Conservation (phyloP, 257 asterid genomes). For the Nicotiana benthamiana region DNA sequence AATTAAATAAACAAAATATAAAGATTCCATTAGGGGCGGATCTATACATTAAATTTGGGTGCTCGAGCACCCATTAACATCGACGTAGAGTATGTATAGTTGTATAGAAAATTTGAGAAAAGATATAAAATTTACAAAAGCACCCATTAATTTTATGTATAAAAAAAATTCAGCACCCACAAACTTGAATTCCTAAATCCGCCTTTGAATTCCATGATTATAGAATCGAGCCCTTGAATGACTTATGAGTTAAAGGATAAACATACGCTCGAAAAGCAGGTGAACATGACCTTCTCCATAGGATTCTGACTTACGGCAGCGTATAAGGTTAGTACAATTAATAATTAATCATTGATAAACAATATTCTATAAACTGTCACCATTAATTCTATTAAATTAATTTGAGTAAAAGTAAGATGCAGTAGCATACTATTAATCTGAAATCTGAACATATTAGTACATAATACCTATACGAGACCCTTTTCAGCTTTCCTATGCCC, state of each 20-base stretch:
- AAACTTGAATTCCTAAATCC: too few relatives aligned
- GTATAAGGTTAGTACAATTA: constrained; percentile 13
- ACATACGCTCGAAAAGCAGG: constrained; percentile 1
- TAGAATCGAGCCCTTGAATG: background rate
- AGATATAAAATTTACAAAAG: too few relatives aligned
- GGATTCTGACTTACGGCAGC: constrained; percentile 33
- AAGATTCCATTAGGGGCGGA: too few relatives aligned
- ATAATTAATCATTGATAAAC: constrained; percentile 27
- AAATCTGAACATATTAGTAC: too few relatives aligned
- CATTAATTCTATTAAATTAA: background rate
- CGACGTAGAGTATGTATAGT: too few relatives aligned
- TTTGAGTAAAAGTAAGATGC: background rate
- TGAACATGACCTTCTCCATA: constrained; percentile 12
- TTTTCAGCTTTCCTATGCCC: constrained; percentile 10
- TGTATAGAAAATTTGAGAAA: too few relatives aligned
- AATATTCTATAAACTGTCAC: constrained; percentile 7
- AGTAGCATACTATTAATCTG: background rate
- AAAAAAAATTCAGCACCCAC: too few relatives aligned
- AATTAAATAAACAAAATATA: too few relatives aligned
- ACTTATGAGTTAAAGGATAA: background rate
- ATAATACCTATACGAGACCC: background rate
- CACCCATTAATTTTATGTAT: too few relatives aligned
- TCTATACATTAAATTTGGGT: too few relatives aligned
- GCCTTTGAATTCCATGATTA: too few relatives aligned
- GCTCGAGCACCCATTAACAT: too few relatives aligned